phyloP scores from a whole-genome alignment of 495 filamentous ascomycete species.

The Lichenothelia convexa region DNA sequence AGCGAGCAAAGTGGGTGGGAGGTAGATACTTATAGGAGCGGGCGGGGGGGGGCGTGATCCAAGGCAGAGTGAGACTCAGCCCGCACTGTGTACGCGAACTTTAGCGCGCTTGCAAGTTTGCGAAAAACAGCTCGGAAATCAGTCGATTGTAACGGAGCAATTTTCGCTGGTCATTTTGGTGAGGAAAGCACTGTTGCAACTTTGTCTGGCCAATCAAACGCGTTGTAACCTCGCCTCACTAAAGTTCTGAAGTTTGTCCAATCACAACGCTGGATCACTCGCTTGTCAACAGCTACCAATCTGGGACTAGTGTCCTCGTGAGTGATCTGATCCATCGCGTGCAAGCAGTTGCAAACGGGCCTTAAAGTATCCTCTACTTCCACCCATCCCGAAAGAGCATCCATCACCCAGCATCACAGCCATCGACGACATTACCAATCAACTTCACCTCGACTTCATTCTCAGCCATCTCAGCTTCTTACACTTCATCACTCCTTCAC shows the following conservation, averaged over 20 bases:
- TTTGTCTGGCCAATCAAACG: too few relatives aligned
- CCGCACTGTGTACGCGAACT: not conserved
- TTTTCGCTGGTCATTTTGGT: not conserved
- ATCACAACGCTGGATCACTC: too few relatives aligned
- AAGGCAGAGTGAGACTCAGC: not conserved
- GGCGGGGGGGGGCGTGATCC: not conserved
- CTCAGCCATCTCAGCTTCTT: constrained; percentile 3
- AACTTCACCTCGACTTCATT: not conserved
- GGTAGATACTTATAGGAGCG: not conserved
- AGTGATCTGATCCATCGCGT: not conserved
- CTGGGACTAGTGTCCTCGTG: not conserved
- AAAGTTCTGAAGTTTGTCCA: too few relatives aligned
- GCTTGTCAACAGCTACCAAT: not conserved
- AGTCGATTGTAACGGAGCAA: constrained; percentile 3
- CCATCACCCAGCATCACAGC: constrained; percentile 4
- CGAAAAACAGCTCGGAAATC: constrained; percentile 7
- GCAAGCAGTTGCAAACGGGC: constrained; percentile 1
- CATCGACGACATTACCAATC: constrained; percentile 1
- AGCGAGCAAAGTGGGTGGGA: not conserved
- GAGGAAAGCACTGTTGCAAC: too few relatives aligned
- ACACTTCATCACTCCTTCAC: constrained; percentile 7
- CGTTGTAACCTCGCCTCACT: constrained; percentile 1
- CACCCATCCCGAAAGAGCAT: constrained; percentile 5
- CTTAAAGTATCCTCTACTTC: too few relatives aligned
- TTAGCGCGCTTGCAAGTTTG: constrained; percentile 1